phyloP scores from a whole-genome alignment of 192 early-diverging fungal genomes.

The Spizellomyces punctatus region DNA sequence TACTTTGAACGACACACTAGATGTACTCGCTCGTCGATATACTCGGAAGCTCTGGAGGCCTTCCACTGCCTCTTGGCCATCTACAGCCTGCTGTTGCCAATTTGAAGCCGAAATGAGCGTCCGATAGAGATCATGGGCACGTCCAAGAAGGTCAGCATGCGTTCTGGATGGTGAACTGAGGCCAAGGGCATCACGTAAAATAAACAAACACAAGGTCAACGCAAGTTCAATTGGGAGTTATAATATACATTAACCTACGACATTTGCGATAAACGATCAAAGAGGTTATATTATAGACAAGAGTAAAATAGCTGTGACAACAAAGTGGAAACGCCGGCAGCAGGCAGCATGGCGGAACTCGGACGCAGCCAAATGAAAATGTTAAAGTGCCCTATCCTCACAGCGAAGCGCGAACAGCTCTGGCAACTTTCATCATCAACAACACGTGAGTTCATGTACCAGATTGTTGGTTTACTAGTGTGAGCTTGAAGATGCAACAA shows the following conservation, averaged over 20 bases:
- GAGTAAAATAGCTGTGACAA: too few relatives aligned
- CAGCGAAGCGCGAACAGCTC: too few relatives aligned
- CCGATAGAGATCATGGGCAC: conserved; percentile 2
- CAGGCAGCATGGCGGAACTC: too few relatives aligned
- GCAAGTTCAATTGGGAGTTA: background rate
- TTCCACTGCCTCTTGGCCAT: background rate
- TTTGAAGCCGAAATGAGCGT: background rate
- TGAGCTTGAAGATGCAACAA: too few relatives aligned
- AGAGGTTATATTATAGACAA: too few relatives aligned
- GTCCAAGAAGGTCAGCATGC: background rate
- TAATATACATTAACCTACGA: background rate
- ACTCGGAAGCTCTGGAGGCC: background rate
- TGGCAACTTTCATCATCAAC: too few relatives aligned
- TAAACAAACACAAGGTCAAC: background rate
- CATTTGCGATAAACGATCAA: too few relatives aligned
- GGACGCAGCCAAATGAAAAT: too few relatives aligned
- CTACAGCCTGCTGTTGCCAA: background rate
- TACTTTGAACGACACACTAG: background rate
- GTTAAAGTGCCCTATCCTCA: too few relatives aligned
- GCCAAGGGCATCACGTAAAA: background rate
- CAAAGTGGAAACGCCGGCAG: too few relatives aligned
- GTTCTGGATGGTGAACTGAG: background rate
- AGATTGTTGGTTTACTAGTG: too few relatives aligned
- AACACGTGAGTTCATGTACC: too few relatives aligned
- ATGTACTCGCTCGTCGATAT: conserved; percentile 4